Evolutionary conservation across 139 green algal species (phyloP), one percentile per base, ranked within the genome.

Genomic region (Auxenochlorella pyrenoidosa): DNA sequence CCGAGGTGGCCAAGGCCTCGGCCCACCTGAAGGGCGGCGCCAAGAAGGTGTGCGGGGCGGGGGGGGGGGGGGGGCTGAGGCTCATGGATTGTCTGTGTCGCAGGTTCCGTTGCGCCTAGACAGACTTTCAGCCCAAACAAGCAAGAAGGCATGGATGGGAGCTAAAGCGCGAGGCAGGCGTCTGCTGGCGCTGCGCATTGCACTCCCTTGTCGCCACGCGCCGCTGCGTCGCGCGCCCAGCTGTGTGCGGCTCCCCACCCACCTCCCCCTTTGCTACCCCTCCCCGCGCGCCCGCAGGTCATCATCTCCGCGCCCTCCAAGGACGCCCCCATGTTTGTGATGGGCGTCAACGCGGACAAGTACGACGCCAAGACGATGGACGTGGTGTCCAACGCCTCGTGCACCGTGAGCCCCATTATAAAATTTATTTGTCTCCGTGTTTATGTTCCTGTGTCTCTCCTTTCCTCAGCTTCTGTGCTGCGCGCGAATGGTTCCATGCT

Each of bases 291-390:
- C 38, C 43, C 75, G 21, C 75, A 65, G n/a, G 96, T 99, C 13
- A 94, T 99, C 91, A 99, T 99, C 93, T 96, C 94, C 30, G 97
- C 97, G 0, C 97, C 97, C 71, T 97, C 95, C 19, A 90, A 92
- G 71, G 96, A 98, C 90, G 93, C 97, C 4, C 96, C 96, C 83
- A 99, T 99, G 97, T 98, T 96, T 92, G 96, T 99, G 43, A 97
- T 98, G 94, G 97, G 97, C 75, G 97, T 98, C 5, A 99, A 99
- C 90, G 81, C 97, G 81, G 87, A 97, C 0, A 94, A 96, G 90
- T 99, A 98, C 90, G 87, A 97, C 88, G 88, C 95, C 30, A 84
- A 89, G 75, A 66, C 60, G 58, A 95, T 92, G 85, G 87, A 97
- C 79, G 92, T 99, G 13, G 94, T 98, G 22, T 98, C 95, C 87